Evolutionary conservation across 768 basidiomycete species (phyloP), one percentile per base, ranked within the genome.

Genomic region (Xerocomus spinulosus): DNA sequence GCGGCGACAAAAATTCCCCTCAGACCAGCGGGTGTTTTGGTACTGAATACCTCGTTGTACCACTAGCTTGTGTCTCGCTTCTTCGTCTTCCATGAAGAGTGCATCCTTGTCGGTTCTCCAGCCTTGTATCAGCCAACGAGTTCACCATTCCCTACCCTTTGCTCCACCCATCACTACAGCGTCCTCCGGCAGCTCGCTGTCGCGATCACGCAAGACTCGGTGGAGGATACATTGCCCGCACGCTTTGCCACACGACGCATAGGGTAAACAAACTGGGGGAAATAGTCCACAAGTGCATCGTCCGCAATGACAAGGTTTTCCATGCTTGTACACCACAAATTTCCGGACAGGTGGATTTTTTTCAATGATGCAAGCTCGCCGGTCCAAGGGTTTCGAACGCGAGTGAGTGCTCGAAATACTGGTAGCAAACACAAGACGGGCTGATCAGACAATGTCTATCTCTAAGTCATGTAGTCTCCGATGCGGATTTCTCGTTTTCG

Each of bases 291-390:
- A 74, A 68, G 39, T 83, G 80, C 56, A 79, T 79, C 63, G 69
- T 73, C 5, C 62, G 68, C 3, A 75, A 85, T 50, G 81, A 78
- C 21, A 72, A 68, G 3, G 80, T 85, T 59, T 73, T 70, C 33
- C 82, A 85, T 81, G 83, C 0, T 48, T 85, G 23, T 83, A 75
- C 68, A 72, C 59, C 0, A 70, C 74, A 15, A 70, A 72, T 44
- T 82, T 82, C 14, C 72, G 68, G 17, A 68, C 85, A 53, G 79
- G 8, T n/a, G n/a, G n/a, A n/a, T n/a, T 71, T 85, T 24, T 83
- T 79, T 59, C 80, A 82, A 76, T 85, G 81, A 80, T 82, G 82
- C 60, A 78, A 82, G 42, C 68, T 85, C 28, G 62, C 82, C 59
- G 83, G 80, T 12, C 83, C 29, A 51, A 68, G 2, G n/a, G 68